Percentiles rank a stretch among this genome's conserved stretches.
These are phyloP conservation scores for Fusarium buharicum DNA, from an alignment of 2,329 filamentous ascomycete species.

Conservation along the genomic window DNA sequence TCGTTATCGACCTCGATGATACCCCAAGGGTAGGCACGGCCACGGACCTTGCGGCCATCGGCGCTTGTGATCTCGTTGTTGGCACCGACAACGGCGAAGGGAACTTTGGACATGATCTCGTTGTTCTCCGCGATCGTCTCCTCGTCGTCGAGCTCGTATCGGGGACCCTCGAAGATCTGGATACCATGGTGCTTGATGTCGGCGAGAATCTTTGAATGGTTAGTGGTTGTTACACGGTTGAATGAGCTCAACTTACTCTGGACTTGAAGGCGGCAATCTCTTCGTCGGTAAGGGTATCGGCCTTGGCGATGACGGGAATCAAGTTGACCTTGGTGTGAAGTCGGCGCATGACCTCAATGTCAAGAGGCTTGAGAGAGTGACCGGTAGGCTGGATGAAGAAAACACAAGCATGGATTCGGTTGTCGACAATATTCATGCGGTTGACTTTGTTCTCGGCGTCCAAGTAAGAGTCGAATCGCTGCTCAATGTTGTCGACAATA, in stretches of 20 bases:
- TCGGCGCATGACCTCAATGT: conserved; percentile 99
- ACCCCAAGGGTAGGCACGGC: conserved; percentile 97
- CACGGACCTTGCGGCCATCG: conserved; percentile 94
- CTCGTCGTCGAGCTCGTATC: conserved; percentile 98
- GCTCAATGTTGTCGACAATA: conserved; percentile 99
- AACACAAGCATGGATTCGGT: conserved; percentile 97
- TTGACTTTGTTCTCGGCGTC: conserved; percentile 99
- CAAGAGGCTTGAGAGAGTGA: conserved; percentile 96
- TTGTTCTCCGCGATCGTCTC: conserved; percentile 99
- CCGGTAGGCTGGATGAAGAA: conserved; percentile 99
- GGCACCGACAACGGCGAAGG: conserved; percentile 96
- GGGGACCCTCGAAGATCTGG: conserved; percentile 98
- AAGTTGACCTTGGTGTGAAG: conserved; percentile 99
- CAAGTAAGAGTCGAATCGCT: conserved; percentile 97
- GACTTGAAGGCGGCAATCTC: conserved; percentile 95
- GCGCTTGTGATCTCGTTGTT: conserved; percentile 92
- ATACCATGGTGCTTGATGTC: conserved; percentile 98
- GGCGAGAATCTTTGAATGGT: conserved; percentile 78
- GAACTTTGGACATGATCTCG: conserved; percentile 99
- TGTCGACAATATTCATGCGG: conserved; percentile 99
- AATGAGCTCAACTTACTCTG: conserved; percentile 74
- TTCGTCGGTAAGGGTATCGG: conserved; percentile 96
- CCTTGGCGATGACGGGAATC: conserved; percentile 98
- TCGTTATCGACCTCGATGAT: conserved; percentile 99
- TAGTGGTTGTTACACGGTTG: conserved; percentile 10